Percentiles rank a stretch among this genome's conserved stretches.
phyloP scores from a whole-genome alignment of 2,329 filamentous ascomycete species.

The Apiospora aurea region DNA sequence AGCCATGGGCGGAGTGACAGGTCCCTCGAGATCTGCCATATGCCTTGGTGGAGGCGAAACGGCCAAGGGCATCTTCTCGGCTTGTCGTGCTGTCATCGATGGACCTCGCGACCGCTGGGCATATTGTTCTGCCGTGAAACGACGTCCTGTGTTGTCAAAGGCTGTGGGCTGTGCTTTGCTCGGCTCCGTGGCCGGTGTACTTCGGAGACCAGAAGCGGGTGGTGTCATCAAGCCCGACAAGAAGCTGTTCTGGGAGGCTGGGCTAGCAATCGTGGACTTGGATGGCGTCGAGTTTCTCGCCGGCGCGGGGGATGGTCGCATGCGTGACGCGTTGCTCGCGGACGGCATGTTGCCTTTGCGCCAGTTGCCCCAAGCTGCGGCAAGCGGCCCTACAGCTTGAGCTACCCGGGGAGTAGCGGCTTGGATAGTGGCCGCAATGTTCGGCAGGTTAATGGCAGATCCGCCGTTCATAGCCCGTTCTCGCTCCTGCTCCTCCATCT shows the following conservation, averaged over 20 bases:
- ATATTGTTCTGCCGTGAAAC: constrained; percentile 60
- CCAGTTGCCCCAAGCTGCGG: constrained; percentile 98
- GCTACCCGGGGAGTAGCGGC: constrained; percentile 84
- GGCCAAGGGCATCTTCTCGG: constrained; percentile 48
- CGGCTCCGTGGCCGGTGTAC: constrained; percentile 57
- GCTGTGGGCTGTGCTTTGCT: constrained; percentile 62
- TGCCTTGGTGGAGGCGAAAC: constrained; percentile 53
- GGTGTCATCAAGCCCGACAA: constrained; percentile 87
- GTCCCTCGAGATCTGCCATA: constrained; percentile 44
- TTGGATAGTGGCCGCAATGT: constrained; percentile 77
- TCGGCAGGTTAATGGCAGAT: constrained; percentile 72
- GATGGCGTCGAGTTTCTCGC: constrained; percentile 64
- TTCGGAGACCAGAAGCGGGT: constrained; percentile 77
- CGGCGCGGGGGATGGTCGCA: constrained; percentile 51
- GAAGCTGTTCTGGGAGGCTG: constrained; percentile 63
- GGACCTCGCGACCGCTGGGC: constrained; percentile 46
- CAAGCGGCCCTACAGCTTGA: constrained; percentile 76
- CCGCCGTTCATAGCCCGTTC: constrained; percentile 81
- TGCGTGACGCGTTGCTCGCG: constrained; percentile 55
- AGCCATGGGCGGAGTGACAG: constrained; percentile 70
- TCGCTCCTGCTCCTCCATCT: constrained; percentile 97
- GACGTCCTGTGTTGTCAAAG: constrained; percentile 65
- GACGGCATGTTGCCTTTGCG: constrained; percentile 70
- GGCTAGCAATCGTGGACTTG: constrained; percentile 51
- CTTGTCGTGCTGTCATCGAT: constrained; percentile 44